These are phyloP conservation scores for Alternaria sp. DNA, from an alignment of 2,329 filamentous ascomycete genomes.

Conservation along the genomic window DNA sequence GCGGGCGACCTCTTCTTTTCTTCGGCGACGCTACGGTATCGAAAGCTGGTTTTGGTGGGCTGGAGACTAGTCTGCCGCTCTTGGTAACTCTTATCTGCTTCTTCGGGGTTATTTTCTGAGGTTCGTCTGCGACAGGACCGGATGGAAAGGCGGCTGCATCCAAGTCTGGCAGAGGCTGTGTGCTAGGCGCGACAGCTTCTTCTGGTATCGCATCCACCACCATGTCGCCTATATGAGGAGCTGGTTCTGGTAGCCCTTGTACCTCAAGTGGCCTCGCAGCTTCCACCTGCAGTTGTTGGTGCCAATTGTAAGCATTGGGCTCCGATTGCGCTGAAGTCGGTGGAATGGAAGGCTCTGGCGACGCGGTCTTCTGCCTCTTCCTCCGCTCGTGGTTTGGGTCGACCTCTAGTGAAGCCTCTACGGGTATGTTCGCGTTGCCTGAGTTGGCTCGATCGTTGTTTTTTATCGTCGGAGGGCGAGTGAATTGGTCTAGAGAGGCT, in stretches of 20 bases:
- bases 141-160: neutral
- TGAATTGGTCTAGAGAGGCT: constrained; percentile 36
- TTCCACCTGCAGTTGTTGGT: constrained; percentile 37
- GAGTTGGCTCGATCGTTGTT: neutral
- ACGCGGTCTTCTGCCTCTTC: constrained; percentile 49
- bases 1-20: constrained; percentile 28
- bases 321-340: neutral
- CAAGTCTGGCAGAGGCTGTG: neutral
- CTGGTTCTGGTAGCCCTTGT: neutral
- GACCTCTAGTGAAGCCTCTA: constrained; percentile 28
- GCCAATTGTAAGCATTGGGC: constrained; percentile 26
- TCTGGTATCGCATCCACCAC: neutral
- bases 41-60: constrained; percentile 35
- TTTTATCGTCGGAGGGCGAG: constrained; percentile 14
- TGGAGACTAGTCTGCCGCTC: constrained; percentile 55
- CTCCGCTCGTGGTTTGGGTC: constrained; percentile 40
- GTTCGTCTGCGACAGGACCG: neutral
- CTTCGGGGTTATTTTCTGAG: constrained; percentile 28
- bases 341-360: constrained; percentile 21
- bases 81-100: constrained; percentile 51
- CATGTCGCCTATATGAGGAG: neutral
- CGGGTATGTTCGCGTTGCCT: neutral
- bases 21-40: constrained; percentile 55
- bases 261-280: constrained; percentile 11
- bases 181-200: neutral